Base-by-base conservation (phyloP, 2,329 filamentous ascomycete genomes). In the Apiospora pterosperma region DNA sequence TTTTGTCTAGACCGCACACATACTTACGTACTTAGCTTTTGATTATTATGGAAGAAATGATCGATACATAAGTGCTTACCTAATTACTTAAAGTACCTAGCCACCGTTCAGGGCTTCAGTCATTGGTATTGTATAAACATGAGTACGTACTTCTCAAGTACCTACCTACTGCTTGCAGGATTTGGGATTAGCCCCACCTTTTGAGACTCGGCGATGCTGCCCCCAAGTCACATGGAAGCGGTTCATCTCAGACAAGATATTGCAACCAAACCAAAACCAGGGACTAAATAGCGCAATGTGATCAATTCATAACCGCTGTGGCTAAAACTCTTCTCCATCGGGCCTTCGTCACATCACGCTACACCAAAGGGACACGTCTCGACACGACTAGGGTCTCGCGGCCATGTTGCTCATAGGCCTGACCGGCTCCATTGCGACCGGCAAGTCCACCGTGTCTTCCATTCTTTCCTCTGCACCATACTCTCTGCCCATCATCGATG, bases 401-500 rank as follows among this genome's bases (percentile, higher is more conserved):
- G 36, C 21, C 34, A 98, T 98, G 96, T 87, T 98, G 60, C 89
- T 99, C 73, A 93, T 99, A 72, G 96, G 96, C 64, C 88, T 99
- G 31, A 99, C 96, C 10, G 96, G 96, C 76, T 97, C 94, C 67
- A 98, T 99, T 75, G 96, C 96, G 66, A 99, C 96, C 6, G 96
- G 96, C 77, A 99, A 99, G 86, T 97, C 95, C 58, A 99, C 95
- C 69, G 93, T 97, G 63, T 97, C 96, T 34, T 84, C 85, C 42
- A 85, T 97, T 71, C 91, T 99, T 72, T 88, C 91, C 61, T 84
- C 87, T 5, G 83, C 92, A 5, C 96, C 95, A 0, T 92, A 97
- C 82, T 90, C 87, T 66, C 86, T 99, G 67, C 94, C 96, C 72
- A 86, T 99, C 71, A 90, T 99, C 81, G 96, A 99, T 76, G 95